Conservation (phyloP, 306 rosid genomes). For the Acacia crassicarpa region DNA sequence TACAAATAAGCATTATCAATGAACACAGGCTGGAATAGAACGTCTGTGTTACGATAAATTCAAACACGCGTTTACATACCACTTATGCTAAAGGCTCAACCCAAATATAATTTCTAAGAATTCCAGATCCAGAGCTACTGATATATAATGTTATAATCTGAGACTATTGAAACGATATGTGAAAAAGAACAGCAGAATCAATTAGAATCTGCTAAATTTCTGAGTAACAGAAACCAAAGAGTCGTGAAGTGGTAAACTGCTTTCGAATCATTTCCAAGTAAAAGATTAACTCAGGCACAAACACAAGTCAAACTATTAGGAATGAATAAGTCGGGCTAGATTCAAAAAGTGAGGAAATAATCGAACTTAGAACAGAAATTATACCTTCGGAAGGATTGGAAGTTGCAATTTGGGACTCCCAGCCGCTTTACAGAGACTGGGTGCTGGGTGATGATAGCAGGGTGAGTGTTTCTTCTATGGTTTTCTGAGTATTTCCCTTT, state of each 20-base stretch:
- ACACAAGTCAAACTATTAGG: not conserved
- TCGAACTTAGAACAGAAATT: not conserved
- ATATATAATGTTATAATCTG: too few relatives aligned
- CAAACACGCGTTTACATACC: too few relatives aligned
- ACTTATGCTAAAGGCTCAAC: too few relatives aligned
- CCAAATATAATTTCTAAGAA: too few relatives aligned
- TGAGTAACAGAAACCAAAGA: not conserved
- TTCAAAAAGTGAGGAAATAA: not conserved
- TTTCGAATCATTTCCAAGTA: not conserved
- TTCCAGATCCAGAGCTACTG: too few relatives aligned
- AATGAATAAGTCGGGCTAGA: not conserved
- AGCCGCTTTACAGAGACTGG: not conserved
- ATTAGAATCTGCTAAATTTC: not conserved
- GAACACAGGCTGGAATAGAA: too few relatives aligned
- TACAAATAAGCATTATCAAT: too few relatives aligned
- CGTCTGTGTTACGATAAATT: too few relatives aligned
- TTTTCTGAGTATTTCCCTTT: too few relatives aligned
- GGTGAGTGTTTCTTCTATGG: not conserved
- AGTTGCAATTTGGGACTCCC: not conserved
- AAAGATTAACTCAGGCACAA: not conserved
- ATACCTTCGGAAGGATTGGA: not conserved
- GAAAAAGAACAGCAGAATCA: not conserved
- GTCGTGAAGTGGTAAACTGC: not conserved
- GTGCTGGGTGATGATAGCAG: not conserved
- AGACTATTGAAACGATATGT: not conserved